Evolutionary conservation across 2,329 filamentous ascomycete species (phyloP).

Genomic region (Cladophialophora yegresii): DNA sequence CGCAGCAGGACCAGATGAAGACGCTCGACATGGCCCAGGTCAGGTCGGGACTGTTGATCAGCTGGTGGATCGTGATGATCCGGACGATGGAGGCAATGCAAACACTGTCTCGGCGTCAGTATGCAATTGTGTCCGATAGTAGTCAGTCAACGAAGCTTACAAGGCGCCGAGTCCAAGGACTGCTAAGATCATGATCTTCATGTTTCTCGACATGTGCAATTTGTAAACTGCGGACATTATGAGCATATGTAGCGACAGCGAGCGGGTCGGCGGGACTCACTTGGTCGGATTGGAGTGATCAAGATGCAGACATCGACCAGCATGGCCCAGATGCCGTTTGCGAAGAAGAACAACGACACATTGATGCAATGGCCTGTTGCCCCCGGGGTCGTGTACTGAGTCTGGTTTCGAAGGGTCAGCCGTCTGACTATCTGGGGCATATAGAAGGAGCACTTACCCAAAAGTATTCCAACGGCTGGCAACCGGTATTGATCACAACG

Average conservation of each 20-base stretch:
- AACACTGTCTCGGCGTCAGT: not conserved
- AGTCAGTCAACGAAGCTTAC: not conserved
- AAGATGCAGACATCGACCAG: conserved; percentile 17
- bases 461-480: conserved; percentile 14
- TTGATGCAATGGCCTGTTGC: conserved; percentile 12
- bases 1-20: conserved; percentile 18
- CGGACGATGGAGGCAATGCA: conserved; percentile 13
- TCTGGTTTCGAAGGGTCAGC: conserved; percentile 10
- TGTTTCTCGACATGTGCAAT: conserved; percentile 13
- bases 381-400: conserved; percentile 15
- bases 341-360: conserved; percentile 17
- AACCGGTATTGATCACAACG: conserved; percentile 15
- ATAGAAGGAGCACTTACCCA: conserved; percentile 8
- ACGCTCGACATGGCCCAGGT: conserved; percentile 15
- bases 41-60: conserved; percentile 13
- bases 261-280: conserved; percentile 10
- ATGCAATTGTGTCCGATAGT: not conserved
- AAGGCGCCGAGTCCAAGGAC: conserved; percentile 15
- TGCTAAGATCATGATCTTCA: conserved; percentile 11
- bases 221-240: conserved; percentile 8
- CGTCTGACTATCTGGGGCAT: not conserved
- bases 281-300: conserved; percentile 13
- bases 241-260: conserved; percentile 6
- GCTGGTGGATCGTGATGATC: conserved; percentile 13
- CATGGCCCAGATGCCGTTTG: conserved; percentile 17